Conservation (phyloP, 306 rosid species). For the Vigna nakashimae region DNA sequence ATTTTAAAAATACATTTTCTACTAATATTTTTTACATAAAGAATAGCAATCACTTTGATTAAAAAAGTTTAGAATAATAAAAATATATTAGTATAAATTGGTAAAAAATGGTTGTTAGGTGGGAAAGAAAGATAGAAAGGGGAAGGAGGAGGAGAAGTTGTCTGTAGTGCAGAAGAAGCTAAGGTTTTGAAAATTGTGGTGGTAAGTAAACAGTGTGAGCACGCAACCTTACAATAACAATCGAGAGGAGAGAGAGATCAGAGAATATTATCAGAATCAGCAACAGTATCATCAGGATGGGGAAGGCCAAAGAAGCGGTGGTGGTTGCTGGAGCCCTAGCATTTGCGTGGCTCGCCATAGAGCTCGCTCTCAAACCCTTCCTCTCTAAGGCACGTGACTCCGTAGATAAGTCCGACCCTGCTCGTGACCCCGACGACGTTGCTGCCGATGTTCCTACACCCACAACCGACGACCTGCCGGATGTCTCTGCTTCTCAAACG, state of each 20-base stretch:
- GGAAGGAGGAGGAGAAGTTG: neutral
- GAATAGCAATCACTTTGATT: no score
- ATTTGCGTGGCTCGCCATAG: slow-evolving; percentile 74
- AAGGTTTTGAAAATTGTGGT: slow-evolving; percentile 35
- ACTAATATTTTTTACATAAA: no score
- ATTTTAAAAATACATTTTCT: no score
- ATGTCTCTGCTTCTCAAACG: neutral
- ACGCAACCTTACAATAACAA: slow-evolving; percentile 5
- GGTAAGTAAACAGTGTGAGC: neutral
- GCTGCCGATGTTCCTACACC: slow-evolving; percentile 48
- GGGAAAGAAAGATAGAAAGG: neutral
- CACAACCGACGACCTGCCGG: neutral
- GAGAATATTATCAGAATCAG: neutral
- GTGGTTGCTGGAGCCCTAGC: slow-evolving; percentile 84
- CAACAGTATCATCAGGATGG: slow-evolving; percentile 39
- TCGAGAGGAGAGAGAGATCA: neutral
- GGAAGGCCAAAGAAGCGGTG: slow-evolving; percentile 70
- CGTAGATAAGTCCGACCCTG: slow-evolving; percentile 76
- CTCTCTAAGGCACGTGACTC: slow-evolving; percentile 65
- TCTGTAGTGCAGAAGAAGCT: slow-evolving; percentile 5
- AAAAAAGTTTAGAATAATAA: no score
- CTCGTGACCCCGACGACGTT: slow-evolving; percentile 74
- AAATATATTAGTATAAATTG: no score
- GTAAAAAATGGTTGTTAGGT: neutral
- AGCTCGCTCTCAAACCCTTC: slow-evolving; percentile 81